phyloP scores from a whole-genome alignment of 192 early-diverging fungal genomes.

The Backusella mclennaniae region DNA sequence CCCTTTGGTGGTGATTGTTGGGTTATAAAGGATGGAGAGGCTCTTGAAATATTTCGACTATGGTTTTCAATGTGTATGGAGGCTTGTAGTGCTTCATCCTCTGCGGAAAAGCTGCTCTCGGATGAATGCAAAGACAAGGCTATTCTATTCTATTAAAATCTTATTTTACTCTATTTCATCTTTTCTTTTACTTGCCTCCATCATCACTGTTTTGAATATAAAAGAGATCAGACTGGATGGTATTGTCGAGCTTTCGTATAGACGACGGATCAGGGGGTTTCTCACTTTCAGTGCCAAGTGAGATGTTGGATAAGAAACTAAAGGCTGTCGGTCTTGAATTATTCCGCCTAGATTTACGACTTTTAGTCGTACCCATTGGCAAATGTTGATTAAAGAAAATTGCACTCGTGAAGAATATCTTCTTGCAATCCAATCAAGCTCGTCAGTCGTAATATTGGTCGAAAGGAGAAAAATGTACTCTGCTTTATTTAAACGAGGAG shows the following conservation, averaged over 20 bases:
- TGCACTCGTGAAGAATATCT: conserved; percentile 14
- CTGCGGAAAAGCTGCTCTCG: conserved; percentile 29
- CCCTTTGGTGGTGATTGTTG: not conserved
- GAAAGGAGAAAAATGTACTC: not conserved
- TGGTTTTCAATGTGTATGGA: not conserved
- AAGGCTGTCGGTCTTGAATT: conserved; percentile 33
- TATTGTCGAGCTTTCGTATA: not conserved
- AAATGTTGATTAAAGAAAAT: not conserved
- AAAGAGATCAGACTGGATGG: not conserved
- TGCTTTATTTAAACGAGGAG: not conserved
- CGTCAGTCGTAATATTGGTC: not conserved
- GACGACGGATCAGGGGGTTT: not conserved
- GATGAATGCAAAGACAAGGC: conserved; percentile 29
- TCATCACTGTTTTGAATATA: conserved; percentile 7
- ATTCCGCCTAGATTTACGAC: conserved; percentile 35
- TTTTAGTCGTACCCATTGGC: conserved; percentile 35
- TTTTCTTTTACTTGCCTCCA: not conserved
- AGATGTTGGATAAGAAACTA: conserved; percentile 35
- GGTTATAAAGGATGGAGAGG: conserved; percentile 30
- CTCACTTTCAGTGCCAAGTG: conserved; percentile 29
- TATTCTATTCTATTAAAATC: not conserved
- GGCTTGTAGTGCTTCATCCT: conserved; percentile 16
- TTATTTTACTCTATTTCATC: not conserved
- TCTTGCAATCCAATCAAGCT: conserved; percentile 8
- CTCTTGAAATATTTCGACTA: not conserved